Percentiles rank a stretch among this genome's conserved stretches.
These are phyloP conservation scores for Rhododendron mucronatum DNA, from an alignment of 148 eudicot species.

Conservation along the genomic window DNA sequence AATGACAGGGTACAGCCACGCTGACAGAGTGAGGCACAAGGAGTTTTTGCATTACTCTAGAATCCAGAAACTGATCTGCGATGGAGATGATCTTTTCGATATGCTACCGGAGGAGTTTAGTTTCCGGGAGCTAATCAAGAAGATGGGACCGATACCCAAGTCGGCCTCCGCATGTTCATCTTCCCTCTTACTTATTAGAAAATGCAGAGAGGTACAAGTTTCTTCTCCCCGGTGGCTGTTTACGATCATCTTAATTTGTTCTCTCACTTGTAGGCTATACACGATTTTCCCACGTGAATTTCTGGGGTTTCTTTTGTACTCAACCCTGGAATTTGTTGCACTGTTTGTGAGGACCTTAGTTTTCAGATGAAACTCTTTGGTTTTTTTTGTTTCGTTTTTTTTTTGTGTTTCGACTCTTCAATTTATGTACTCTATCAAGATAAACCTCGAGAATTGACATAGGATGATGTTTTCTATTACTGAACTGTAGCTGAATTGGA, in stretches of 20 bases:
- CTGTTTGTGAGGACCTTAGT: neutral
- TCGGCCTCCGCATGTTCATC: constrained; percentile 31
- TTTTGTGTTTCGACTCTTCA: neutral
- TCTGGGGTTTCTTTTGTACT: neutral
- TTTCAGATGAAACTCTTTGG: neutral
- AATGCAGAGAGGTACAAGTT: constrained; percentile 64
- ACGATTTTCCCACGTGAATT: constrained; percentile 3
- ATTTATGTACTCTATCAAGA: neutral
- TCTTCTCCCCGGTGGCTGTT: constrained; percentile 88
- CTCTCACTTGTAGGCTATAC: neutral
- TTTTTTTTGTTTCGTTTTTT: too few relatives aligned
- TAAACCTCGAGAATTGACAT: neutral
- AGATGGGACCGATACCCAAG: constrained; percentile 67
- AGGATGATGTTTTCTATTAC: neutral
- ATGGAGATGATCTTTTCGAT: constrained; percentile 73
- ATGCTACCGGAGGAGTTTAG: constrained; percentile 92
- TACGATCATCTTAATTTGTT: constrained; percentile 31
- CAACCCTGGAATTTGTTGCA: neutral
- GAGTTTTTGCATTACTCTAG: constrained; percentile 48
- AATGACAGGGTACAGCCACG: constrained; percentile 92
- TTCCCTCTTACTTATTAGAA: constrained; percentile 69
- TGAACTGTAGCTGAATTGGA: neutral
- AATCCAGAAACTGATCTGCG: constrained; percentile 61
- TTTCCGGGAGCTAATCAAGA: constrained; percentile 61
- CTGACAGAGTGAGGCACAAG: constrained; percentile 62